Evolutionary conservation across 2,329 filamentous ascomycete species (phyloP), one percentile per base, ranked within the genome.

Genomic region (Trichoderma endophyticum): DNA sequence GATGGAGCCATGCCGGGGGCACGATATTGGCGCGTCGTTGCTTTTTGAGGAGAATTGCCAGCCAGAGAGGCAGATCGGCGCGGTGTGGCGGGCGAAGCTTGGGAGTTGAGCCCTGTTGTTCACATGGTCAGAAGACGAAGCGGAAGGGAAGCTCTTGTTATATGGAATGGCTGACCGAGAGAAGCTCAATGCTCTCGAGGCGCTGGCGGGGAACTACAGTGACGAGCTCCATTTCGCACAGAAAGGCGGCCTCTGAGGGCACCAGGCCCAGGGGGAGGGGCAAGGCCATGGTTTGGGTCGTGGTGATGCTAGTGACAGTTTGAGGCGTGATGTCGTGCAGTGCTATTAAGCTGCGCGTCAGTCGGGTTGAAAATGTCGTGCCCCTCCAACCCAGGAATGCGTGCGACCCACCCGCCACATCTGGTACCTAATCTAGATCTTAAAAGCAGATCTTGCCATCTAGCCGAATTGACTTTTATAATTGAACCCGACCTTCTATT

Each of bases 201-300:
- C 93, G 89, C 81, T 98, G 95, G 69, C 96, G 93, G 43, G 96
- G 96, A 64, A 98, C 90, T 26, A 99, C 89, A 0, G 95, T 98
- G 71, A 99, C 92, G 78, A 94, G 89, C 84, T 98, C 95, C 94
- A 98, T 98, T 84, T 99, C 96, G 82, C 95, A 97, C 32, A 98
- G 85, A 79, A 98, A 99, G 65, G 94, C 93, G 60, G 97, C 92
- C 84, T 99, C 96, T 75, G 93, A 87, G 73, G 96, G 94, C 77
- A 93, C 92, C 59, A 98, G 87, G 81, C 84, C 86, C 66, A 81
- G 77, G 5, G 85, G 85, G 15, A 88, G 80, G 34, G 86, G 84
- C 64, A 86, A 80, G 36, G 86, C 86, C 86, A 88, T 88, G 56
- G 28, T 32, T 59, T 14, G 7, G 34, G 28, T 2, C 1, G 24